A percentile compares a stretch with the other conserved stretches of the same genome.
These are phyloP conservation scores for Lophiostoma macrostomum DNA, from an alignment of 495 filamentous ascomycete genomes.

Conservation along the genomic window DNA sequence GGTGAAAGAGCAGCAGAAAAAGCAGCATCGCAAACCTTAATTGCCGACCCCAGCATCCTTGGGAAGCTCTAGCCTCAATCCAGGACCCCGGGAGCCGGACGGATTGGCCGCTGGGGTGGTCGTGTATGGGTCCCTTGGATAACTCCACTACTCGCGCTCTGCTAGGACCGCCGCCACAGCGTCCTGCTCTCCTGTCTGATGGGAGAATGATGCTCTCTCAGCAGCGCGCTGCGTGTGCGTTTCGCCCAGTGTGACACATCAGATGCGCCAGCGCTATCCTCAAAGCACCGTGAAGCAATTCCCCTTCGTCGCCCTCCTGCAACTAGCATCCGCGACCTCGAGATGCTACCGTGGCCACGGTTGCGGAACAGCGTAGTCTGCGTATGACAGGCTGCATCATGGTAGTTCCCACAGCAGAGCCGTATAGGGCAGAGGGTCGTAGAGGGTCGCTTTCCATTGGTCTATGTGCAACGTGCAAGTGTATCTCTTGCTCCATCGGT, in stretches of 20 bases:
- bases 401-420: slow-evolving; percentile 1
- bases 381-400: slow-evolving; percentile 15
- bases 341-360: slow-evolving; percentile 34
- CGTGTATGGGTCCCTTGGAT: slow-evolving; percentile 2
- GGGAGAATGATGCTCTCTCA: background rate
- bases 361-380: slow-evolving; percentile 31
- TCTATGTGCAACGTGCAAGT: slow-evolving; percentile 21
- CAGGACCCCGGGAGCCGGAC: slow-evolving; percentile 20
- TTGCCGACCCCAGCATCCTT: slow-evolving; percentile 26
- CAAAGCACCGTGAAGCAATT: no score
- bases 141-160: background rate
- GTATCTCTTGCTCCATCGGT: slow-evolving; percentile 28
- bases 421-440: slow-evolving; percentile 17
- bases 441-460: slow-evolving; percentile 11
- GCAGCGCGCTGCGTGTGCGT: background rate
- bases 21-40: slow-evolving; percentile 29
- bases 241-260: slow-evolving; percentile 22
- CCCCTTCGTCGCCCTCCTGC: slow-evolving; percentile 15
- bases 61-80: slow-evolving; percentile 26
- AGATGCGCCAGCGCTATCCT: slow-evolving; percentile 16
- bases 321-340: slow-evolving; percentile 29
- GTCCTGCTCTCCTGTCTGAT: background rate
- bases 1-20: slow-evolving; percentile 13
- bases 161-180: background rate
- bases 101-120: slow-evolving; percentile 19